Evolutionary conservation across 148 eudicot species (phyloP), one percentile per base, ranked within the genome.

Genomic region (Heliosperma pusillum): DNA sequence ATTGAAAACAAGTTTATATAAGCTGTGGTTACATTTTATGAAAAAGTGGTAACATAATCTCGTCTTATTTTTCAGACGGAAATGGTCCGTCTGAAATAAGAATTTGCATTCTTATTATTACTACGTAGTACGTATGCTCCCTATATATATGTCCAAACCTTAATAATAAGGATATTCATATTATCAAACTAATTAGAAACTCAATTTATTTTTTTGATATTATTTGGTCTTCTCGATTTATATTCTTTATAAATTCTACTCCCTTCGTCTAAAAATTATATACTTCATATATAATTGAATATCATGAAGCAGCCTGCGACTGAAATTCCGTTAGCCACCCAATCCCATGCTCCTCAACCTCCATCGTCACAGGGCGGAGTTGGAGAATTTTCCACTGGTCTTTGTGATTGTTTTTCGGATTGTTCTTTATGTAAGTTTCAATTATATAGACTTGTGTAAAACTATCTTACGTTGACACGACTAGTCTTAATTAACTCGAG

Each of bases 361-460:
- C 62, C 74, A n/a, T n/a, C n/a, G 17, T 47, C 36, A 19, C 66
- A 62, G 4, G 55, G 19, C 65, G 33, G 65, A 9, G 55, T 30
- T 0, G 42, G 60, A 6, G 66, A 62, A 21, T 80, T 75, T 3
- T 80, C 82, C 59, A 74, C 82, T 36, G 72, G 66, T 3, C 82
- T 80, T 70, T 80, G 74, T 27, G 82, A 80, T 26, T 80, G 79
- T 66, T 71, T 66, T 67, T 71, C 83, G 26, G 76, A 80, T 66
- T 29, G 59, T 60, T 29, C 76, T 19, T 27, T 70, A 2, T 80
- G 79, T 80, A 76, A 80, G 83, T 70, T 17, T 4, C 13, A 11
- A 20, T 22, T 55, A 20, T 26, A 13, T 16, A 25, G 27, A 7
- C 8, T 12, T 24, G 4, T 5, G 1, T 6, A 2, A 16, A 17